Conservation (phyloP, 805 yeast species). For the Cyberlindnera saturnus region DNA sequence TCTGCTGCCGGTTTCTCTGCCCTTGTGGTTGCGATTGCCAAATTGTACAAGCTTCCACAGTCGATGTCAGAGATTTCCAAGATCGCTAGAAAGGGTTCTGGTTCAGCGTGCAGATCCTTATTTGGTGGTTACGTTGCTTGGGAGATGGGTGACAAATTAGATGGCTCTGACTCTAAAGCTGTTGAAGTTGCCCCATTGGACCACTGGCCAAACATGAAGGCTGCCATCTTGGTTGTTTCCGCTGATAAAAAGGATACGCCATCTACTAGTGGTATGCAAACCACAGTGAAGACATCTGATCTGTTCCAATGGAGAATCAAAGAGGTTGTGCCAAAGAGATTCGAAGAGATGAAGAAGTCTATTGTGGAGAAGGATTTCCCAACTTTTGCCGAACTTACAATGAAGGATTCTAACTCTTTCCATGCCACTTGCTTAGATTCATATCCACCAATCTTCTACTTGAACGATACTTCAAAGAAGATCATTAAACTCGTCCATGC, state of each 20-base stretch:
- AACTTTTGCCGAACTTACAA: constrained; percentile 82
- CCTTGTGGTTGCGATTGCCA: constrained; percentile 81
- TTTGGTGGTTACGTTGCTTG: constrained; percentile 98
- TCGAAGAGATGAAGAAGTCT: constrained; percentile 71
- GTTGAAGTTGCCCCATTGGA: constrained; percentile 78
- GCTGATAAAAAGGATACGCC: constrained; percentile 94
- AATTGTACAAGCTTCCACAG: constrained; percentile 79
- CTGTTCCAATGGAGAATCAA: constrained; percentile 74
- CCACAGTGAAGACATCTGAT: constrained; percentile 84
- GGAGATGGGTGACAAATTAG: constrained; percentile 81
- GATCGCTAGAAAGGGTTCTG: constrained; percentile 97
- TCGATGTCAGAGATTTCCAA: constrained; percentile 79
- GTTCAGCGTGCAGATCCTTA: constrained; percentile 95
- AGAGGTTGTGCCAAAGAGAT: constrained; percentile 83
- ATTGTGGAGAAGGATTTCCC: constrained; percentile 71
- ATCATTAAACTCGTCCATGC: constrained; percentile 73
- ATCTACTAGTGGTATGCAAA: constrained; percentile 94
- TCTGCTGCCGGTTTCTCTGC: constrained; percentile 99
- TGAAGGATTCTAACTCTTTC: constrained; percentile 95
- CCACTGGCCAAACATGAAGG: constrained; percentile 93
- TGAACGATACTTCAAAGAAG: constrained; percentile 84
- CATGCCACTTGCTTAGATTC: constrained; percentile 98
- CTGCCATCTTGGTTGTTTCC: constrained; percentile 86
- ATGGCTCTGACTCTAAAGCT: constrained; percentile 94
- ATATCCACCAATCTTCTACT: constrained; percentile 89